Conservation (phyloP, 805 yeast species). For the Candida wancherniae region DNA sequence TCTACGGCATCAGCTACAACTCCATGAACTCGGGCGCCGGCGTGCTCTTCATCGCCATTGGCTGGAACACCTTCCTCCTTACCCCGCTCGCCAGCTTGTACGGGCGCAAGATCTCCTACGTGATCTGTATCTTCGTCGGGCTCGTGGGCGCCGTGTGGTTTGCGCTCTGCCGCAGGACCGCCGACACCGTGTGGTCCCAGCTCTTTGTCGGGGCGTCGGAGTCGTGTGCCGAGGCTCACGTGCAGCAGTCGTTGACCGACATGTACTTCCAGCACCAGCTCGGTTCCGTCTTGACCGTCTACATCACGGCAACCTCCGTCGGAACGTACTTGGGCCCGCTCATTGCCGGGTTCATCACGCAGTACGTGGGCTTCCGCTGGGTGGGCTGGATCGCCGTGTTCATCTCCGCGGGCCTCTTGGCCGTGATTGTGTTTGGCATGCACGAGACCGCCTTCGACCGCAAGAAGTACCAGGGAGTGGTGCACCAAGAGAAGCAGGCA, state of each 20-base stretch:
- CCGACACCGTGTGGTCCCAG: conserved; percentile 74
- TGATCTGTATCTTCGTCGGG: conserved; percentile 58
- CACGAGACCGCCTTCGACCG: conserved; percentile 67
- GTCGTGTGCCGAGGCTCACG: conserved; percentile 71
- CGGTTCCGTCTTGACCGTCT: conserved; percentile 66
- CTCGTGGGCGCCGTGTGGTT: conserved; percentile 69
- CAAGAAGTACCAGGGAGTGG: conserved; percentile 22
- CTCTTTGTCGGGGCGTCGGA: conserved; percentile 77
- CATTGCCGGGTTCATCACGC: conserved; percentile 68
- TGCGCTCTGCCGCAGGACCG: conserved; percentile 47
- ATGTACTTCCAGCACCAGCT: conserved; percentile 74
- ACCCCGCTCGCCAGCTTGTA: conserved; percentile 68
- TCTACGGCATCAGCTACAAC: conserved; percentile 60
- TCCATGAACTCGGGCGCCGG: conserved; percentile 81
- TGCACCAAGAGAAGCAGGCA: conserved; percentile 2
- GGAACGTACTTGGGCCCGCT: conserved; percentile 80
- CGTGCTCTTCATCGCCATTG: conserved; percentile 66
- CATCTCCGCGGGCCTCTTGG: conserved; percentile 44
- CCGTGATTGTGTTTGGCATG: conserved; percentile 52
- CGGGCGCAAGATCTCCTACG: conserved; percentile 62
- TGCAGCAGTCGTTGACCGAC: conserved; percentile 64
- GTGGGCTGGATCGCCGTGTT: conserved; percentile 68
- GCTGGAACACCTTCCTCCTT: conserved; percentile 55
- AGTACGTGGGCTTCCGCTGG: conserved; percentile 67
- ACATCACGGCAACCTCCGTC: conserved; percentile 67